Evolutionary conservation across 2,329 filamentous ascomycete genomes (phyloP).

Genomic region (Paracorniculantispora psalliotae): DNA sequence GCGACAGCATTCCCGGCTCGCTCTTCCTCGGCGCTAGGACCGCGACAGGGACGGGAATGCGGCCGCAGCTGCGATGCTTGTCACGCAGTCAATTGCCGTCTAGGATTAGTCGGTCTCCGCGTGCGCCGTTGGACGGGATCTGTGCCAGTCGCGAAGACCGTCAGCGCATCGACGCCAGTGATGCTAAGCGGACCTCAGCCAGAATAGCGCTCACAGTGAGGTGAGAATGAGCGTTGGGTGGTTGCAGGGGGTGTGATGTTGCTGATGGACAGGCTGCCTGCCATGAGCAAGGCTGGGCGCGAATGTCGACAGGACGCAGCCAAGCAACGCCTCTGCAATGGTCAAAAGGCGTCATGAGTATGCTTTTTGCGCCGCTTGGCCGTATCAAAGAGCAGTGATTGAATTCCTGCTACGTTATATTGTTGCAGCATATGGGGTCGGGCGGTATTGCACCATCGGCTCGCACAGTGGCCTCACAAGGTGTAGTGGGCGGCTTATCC

Average conservation of each 20-base stretch:
- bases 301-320: conserved; percentile 4
- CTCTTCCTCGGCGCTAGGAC: neutral
- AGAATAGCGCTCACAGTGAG: neutral
- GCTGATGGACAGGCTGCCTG: too few relatives aligned
- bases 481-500: neutral
- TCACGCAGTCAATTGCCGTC: neutral
- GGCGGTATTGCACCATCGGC: conserved; percentile 15
- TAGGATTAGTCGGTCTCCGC: neutral
- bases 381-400: too few relatives aligned
- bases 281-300: conserved; percentile 8
- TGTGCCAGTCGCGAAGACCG: neutral
- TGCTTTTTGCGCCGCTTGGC: neutral
- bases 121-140: neutral
- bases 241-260: too few relatives aligned
- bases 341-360: neutral
- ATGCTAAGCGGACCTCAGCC: neutral
- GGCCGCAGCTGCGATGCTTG: too few relatives aligned
- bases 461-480: neutral
- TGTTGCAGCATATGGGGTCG: neutral
- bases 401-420: neutral
- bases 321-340: neutral
- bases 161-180: neutral
- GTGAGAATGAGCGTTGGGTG: neutral
- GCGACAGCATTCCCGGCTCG: neutral
- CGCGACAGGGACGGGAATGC: neutral